Conservation (phyloP, 1,284 basidiomycete species). For the Ganoderma meredithae region DNA sequence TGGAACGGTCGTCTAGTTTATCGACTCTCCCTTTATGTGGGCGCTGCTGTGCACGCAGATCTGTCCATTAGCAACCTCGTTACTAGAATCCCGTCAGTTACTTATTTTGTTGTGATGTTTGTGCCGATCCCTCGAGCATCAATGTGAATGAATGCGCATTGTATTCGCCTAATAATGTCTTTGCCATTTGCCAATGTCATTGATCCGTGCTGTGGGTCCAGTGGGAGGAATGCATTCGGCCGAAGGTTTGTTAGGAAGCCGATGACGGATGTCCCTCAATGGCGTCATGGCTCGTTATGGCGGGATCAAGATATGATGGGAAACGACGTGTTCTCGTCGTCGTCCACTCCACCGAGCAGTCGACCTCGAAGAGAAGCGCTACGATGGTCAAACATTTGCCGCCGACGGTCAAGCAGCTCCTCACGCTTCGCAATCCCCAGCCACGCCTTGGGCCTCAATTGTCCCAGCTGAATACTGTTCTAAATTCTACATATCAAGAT, state of each 20-base stretch:
- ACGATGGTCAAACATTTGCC: slow-evolving; percentile 55
- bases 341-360: background rate
- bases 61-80: slow-evolving; percentile 11
- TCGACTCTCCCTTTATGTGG: slow-evolving; percentile 26
- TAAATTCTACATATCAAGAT: slow-evolving; percentile 65
- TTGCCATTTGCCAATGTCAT: background rate
- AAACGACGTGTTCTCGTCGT: background rate
- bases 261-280: background rate
- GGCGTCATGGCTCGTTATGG: background rate
- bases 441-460: slow-evolving; percentile 66
- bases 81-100: background rate
- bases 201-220: background rate
- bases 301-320: background rate
- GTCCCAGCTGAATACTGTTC: slow-evolving; percentile 60
- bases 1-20: slow-evolving; percentile 25
- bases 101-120: slow-evolving; percentile 26
- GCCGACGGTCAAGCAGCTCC: slow-evolving; percentile 70
- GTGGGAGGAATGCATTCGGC: background rate
- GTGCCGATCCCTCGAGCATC: slow-evolving; percentile 16
- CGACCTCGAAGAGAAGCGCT: slow-evolving; percentile 8
- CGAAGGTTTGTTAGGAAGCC: background rate
- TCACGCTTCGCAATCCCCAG: slow-evolving; percentile 74
- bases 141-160: slow-evolving; percentile 10
- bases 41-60: slow-evolving; percentile 35
- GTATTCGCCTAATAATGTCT: slow-evolving; percentile 1